Evolutionary conservation across 1,284 basidiomycete genomes (phyloP).

Genomic region (Rhizopogon parksii): DNA sequence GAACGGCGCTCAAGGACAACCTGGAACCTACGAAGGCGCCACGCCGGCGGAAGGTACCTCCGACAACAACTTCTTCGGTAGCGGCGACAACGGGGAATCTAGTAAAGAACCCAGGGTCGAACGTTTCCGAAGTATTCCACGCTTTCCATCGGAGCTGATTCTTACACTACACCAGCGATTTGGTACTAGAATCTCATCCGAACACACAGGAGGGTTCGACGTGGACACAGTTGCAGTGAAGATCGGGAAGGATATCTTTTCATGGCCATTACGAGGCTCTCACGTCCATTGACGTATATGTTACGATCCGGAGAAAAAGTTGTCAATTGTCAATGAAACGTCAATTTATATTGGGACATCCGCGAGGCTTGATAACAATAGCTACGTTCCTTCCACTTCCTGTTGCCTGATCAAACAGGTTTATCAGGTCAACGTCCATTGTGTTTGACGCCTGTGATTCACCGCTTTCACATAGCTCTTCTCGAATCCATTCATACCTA

Average conservation of each 20-base stretch:
- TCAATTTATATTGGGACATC: conserved; percentile 3
- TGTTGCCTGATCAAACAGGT: conserved; percentile 59
- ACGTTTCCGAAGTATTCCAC: conserved; percentile 38
- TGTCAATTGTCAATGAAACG: not conserved
- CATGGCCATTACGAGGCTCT: conserved; percentile 36
- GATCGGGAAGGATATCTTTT: conserved; percentile 57
- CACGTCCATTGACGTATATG: not conserved
- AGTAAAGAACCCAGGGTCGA: not conserved
- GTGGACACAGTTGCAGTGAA: conserved; percentile 48
- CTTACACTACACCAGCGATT: conserved; percentile 43
- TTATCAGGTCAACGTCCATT: conserved; percentile 41
- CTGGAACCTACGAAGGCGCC: not conserved
- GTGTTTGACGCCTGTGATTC: conserved; percentile 17
- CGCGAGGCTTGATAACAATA: conserved; percentile 36
- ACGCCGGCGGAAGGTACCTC: not conserved
- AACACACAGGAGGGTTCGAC: conserved; percentile 42
- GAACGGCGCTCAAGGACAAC: not conserved
- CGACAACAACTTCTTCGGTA: not conserved
- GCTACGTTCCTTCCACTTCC: conserved; percentile 63
- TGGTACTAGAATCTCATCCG: conserved; percentile 34
- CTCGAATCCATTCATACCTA: conserved; percentile 38
- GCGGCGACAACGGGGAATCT: not conserved
- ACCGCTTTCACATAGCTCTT: conserved; percentile 29
- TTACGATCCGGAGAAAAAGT: not conserved
- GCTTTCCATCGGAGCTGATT: conserved; percentile 45